Evolutionary conservation across 202 grass and related monocot genomes (phyloP), one percentile per base, ranked within the genome.

Genomic region (Brachypodium distachyon): DNA sequence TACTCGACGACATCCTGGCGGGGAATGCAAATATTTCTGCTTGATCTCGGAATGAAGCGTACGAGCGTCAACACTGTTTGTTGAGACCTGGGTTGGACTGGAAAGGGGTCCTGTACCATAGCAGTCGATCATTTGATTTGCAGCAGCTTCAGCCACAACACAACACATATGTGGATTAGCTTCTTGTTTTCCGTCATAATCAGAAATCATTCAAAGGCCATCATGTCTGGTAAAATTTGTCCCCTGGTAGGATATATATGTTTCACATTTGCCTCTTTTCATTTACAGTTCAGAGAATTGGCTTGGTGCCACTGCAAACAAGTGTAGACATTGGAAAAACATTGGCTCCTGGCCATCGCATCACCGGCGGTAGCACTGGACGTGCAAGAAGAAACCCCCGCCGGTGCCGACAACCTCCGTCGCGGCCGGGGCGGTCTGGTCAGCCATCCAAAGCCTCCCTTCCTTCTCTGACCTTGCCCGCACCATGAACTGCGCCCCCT

Each of bases 401-500:
- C n/a, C n/a, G n/a, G n/a, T n/a, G n/a, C n/a, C n/a, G n/a, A n/a
- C n/a, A n/a, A n/a, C n/a, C n/a, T n/a, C n/a, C n/a, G 59, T 65
- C 46, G 23, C 53, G 2, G 50, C 4, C 32, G 61, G 36, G 22
- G 73, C 49, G 23, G 42, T 39, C 22, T 89, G 86, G 47, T 89
- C 83, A 9, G 85, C 86, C 70, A 91, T 83, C 89, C 93, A 96
- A 65, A 92, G 60, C 42, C 84, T 69, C 16, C 79, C 88, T 8
- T 92, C 93, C 76, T 72, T 54, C 12, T 87, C 84, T 37, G 37
- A 41, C 84, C 89, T 87, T 2, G 87, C 86, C 71, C 84, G 85
- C n/a, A 96, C 83, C 89, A 96, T 92, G 89, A 96, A 96, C 82
- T 90, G 78, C 18, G 84, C 93, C 25, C 79, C 79, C 0, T 61